phyloP scores from a whole-genome alignment of 2,329 filamentous ascomycete species.

The Sporothrix curviconia region DNA sequence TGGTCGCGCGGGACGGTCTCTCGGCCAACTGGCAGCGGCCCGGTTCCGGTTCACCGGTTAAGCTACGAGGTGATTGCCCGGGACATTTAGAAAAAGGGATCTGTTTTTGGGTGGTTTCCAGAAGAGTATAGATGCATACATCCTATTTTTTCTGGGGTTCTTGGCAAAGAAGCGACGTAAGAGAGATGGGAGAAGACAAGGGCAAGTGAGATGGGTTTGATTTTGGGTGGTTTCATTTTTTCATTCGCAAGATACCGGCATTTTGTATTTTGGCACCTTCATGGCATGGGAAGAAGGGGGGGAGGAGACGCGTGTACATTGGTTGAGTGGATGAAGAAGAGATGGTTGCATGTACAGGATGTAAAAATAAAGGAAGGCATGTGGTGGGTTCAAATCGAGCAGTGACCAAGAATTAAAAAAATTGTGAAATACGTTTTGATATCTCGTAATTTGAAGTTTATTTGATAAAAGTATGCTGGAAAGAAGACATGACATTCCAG shows the following conservation, averaged over 20 bases:
- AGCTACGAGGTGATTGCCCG: neutral
- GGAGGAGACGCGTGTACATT: neutral
- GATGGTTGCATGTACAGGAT: too few relatives aligned
- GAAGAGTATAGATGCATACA: too few relatives aligned
- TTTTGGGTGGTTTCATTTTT: neutral
- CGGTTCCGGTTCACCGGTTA: constrained; percentile 72
- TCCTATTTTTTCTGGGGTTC: too few relatives aligned
- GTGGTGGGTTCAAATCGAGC: too few relatives aligned
- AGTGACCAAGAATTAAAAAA: too few relatives aligned
- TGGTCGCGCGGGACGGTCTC: constrained; percentile 84
- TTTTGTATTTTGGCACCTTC: constrained; percentile 4
- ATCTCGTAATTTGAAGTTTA: too few relatives aligned
- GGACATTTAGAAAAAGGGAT: neutral
- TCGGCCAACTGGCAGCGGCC: constrained; percentile 78
- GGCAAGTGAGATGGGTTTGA: neutral
- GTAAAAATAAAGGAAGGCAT: neutral
- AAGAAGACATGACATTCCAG: too few relatives aligned
- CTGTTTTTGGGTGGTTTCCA: too few relatives aligned
- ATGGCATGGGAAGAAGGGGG: too few relatives aligned
- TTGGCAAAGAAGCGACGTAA: neutral
- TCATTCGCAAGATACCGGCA: constrained; percentile 7
- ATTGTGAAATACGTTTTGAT: too few relatives aligned
- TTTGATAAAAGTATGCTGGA: too few relatives aligned
- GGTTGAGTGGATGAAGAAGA: neutral
- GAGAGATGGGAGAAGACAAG: neutral